Evolutionary conservation across 345 rosid species (phyloP).

Genomic region (Cardamine occulta): DNA sequence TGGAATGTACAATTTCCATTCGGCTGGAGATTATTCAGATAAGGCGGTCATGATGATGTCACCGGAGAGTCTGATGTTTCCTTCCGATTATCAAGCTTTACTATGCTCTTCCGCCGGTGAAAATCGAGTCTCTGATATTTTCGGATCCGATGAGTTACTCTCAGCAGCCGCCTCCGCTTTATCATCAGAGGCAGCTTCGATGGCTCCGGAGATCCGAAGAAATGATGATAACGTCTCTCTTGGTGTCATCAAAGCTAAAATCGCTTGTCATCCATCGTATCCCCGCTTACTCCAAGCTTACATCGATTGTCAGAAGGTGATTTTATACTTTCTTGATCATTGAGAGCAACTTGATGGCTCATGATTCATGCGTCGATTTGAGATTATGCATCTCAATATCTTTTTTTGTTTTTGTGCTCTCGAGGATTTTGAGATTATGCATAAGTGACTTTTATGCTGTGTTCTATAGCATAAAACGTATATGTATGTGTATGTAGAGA

Average conservation of each 20-base stretch:
- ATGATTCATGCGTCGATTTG: neutral
- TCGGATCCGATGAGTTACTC: slow-evolving; percentile 73
- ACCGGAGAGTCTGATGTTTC: slow-evolving; percentile 67
- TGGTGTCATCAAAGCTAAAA: slow-evolving; percentile 65
- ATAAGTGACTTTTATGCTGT: neutral
- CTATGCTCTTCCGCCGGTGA: slow-evolving; percentile 57
- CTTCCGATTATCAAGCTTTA: slow-evolving; percentile 57
- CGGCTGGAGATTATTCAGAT: slow-evolving; percentile 56
- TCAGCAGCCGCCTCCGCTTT: slow-evolving; percentile 65
- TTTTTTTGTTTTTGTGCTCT: neutral
- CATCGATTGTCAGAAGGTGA: slow-evolving; percentile 96
- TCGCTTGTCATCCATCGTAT: slow-evolving; percentile 87
- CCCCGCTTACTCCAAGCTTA: slow-evolving; percentile 85
- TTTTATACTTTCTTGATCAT: neutral
- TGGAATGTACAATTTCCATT: slow-evolving; percentile 67
- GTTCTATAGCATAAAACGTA: neutral
- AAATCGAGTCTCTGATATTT: slow-evolving; percentile 43
- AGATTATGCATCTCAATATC: neutral
- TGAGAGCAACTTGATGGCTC: neutral
- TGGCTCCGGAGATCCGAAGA: slow-evolving; percentile 55
- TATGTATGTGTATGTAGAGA: neutral
- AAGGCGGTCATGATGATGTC: slow-evolving; percentile 60
- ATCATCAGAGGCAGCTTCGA: slow-evolving; percentile 73
- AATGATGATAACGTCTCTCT: slow-evolving; percentile 51
- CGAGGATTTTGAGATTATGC: neutral